Evolutionary conservation across 176 grass and related monocot genomes (phyloP).

Genomic region (Lolium multiflorum): DNA sequence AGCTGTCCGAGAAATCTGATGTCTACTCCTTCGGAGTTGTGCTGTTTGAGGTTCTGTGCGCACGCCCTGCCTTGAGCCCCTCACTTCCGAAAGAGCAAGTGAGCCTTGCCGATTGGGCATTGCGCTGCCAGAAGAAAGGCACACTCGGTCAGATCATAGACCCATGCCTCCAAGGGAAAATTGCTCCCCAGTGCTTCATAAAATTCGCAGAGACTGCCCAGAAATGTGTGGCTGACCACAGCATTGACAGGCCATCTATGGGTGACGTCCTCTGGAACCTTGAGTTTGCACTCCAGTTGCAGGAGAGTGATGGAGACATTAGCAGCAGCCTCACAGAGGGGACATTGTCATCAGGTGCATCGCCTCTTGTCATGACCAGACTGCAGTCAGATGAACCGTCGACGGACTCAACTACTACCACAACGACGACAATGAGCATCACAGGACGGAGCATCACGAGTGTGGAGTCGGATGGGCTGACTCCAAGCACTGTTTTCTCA

Average conservation of each 20-base stretch:
- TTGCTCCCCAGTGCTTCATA: constrained; percentile 61
- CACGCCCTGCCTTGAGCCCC: constrained; percentile 50
- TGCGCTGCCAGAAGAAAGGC: constrained; percentile 65
- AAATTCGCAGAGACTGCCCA: constrained; percentile 67
- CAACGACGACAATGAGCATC: constrained; percentile 46
- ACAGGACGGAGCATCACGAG: constrained; percentile 56
- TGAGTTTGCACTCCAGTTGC: constrained; percentile 73
- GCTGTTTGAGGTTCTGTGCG: constrained; percentile 71
- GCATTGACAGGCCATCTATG: constrained; percentile 64
- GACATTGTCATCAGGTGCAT: constrained; percentile 11
- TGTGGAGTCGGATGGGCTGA: constrained; percentile 52
- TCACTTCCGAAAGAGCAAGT: constrained; percentile 66
- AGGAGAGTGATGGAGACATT: constrained; percentile 60
- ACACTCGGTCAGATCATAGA: constrained; percentile 67
- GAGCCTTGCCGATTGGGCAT: constrained; percentile 81
- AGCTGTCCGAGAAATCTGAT: constrained; percentile 80
- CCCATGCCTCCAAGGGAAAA: constrained; percentile 59
- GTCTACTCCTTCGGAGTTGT: constrained; percentile 88
- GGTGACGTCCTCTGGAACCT: constrained; percentile 83
- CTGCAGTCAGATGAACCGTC: constrained; percentile 44
- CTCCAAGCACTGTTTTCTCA: constrained; percentile 64
- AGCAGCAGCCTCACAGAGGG: constrained; percentile 36
- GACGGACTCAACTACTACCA: constrained; percentile 49
- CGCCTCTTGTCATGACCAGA: constrained; percentile 7
- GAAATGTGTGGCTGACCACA: constrained; percentile 64